Evolutionary conservation across 2,329 filamentous ascomycete genomes (phyloP), one percentile per base, ranked within the genome.

Genomic region (Sclerotinia spermophila): DNA sequence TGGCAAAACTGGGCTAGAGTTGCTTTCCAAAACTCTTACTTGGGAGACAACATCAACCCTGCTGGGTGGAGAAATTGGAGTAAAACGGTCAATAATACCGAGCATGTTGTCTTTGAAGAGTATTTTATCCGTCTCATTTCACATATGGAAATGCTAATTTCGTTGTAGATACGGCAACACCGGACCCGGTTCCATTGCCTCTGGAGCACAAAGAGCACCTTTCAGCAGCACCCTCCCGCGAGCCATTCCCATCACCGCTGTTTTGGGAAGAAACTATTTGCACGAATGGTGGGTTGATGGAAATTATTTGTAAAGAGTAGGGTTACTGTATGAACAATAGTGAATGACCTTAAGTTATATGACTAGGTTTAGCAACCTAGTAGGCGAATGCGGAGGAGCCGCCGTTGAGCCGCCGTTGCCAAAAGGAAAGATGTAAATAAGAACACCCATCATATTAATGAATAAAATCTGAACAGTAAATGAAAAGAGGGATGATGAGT

Each of bases 1-100:
- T 87, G 85, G 84, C 76, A 81, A 33, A 79, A 81, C 58, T 86
- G 82, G 68, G 81, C 85, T 8, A 78, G 83, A 24, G 84, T 86
- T 24, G 81, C 83, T 4, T 83, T 86, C 78, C 85, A 86, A 77
- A 80, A 82, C 48, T 83, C 83, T 1, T 76, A 78, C 17, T 77
- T 88, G 72, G 80, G 79, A n/a, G 78, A 81, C 38, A 83, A 87
- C 17, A 82, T 89, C 72, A 85, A 85, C 62, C 71, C 80, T 5
- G 80, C 80, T 6, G 86, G 86, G 0, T 88, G 86, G 85, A 76
- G 76, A 5, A 74, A 79, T 35, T 88, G 86, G 86, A 80, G 79
- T 48, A 78, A 72, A 7, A 77, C 76, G 15, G 77, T 81, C 35
- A 13, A 19, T 2, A 64, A 64, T n/a, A 64, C 61, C 5, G 44